These are phyloP conservation scores for Termitomyces heimii DNA, from an alignment of 768 basidiomycete species.

Conservation along the genomic window DNA sequence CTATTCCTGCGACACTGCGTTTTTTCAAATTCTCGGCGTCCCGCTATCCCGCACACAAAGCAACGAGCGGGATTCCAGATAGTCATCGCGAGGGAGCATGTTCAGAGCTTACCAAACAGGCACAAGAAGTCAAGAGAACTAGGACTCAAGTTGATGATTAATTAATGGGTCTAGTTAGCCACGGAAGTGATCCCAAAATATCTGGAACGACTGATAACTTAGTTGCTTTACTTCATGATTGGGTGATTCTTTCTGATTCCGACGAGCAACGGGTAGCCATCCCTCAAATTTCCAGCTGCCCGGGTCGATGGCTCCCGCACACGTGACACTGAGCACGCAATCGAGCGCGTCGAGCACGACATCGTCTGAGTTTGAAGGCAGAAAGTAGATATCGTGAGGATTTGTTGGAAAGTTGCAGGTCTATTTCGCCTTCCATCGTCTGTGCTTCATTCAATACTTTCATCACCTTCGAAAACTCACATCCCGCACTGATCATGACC, in stretches of 20 bases:
- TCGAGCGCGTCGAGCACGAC: conserved; percentile 27
- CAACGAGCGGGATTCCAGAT: neutral
- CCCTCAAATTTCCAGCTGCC: too few relatives aligned
- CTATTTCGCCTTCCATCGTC: neutral
- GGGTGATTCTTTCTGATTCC: neutral
- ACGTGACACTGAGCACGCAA: conserved; percentile 18
- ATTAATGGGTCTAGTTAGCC: too few relatives aligned
- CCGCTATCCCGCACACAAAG: neutral
- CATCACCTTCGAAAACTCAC: too few relatives aligned
- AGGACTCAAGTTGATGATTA: neutral
- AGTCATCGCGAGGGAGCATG: too few relatives aligned
- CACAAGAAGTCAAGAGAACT: neutral
- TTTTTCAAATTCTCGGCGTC: neutral
- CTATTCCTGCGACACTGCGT: neutral
- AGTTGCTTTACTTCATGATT: too few relatives aligned
- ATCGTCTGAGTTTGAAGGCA: conserved; percentile 36
- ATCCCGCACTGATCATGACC: neutral
- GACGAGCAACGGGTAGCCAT: neutral
- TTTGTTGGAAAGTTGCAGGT: conserved; percentile 3
- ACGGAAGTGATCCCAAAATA: too few relatives aligned
- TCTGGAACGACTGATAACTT: neutral
- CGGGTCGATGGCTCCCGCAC: too few relatives aligned
- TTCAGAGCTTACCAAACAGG: too few relatives aligned
- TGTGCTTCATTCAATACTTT: neutral
- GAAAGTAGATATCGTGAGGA: conserved; percentile 22